A percentile compares a stretch with the other conserved stretches of the same genome.
phyloP scores from a whole-genome alignment of 2,329 filamentous ascomycete species.

The Phoma herbarum region DNA sequence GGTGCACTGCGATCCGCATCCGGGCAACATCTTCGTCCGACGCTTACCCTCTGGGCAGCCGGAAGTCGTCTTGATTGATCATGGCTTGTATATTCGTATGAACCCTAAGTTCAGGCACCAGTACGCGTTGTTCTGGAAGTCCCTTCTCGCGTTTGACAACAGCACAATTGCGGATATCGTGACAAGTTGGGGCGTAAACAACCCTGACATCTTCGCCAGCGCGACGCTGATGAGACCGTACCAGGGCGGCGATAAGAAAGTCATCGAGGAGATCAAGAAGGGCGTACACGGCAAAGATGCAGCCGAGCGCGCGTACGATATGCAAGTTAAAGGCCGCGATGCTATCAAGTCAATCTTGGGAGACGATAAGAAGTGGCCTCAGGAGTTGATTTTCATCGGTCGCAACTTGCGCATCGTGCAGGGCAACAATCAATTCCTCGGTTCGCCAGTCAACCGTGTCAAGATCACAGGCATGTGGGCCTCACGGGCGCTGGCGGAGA shows the following conservation, averaged over 20 bases:
- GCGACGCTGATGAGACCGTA: constrained; percentile 92
- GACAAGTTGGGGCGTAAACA: constrained; percentile 83
- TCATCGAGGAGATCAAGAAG: constrained; percentile 66
- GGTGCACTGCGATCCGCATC: constrained; percentile 96
- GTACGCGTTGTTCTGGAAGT: constrained; percentile 92
- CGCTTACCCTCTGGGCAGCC: constrained; percentile 81
- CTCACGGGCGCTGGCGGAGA: constrained; percentile 80
- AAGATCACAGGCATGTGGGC: constrained; percentile 96
- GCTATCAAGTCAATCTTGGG: constrained; percentile 81
- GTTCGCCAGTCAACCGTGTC: constrained; percentile 86
- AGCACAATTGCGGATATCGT: constrained; percentile 76
- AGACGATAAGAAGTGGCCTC: constrained; percentile 88
- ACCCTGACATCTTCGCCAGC: constrained; percentile 88
- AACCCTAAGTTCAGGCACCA: constrained; percentile 81
- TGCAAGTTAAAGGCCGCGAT: constrained; percentile 76
- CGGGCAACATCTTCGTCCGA: constrained; percentile 95
- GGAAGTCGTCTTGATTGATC: constrained; percentile 95
- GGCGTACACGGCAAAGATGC: constrained; percentile 63
- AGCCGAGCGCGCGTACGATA: constrained; percentile 73
- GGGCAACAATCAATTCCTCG: constrained; percentile 90
- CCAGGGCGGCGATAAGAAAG: constrained; percentile 78
- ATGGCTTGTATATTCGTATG: constrained; percentile 96
- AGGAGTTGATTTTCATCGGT: constrained; percentile 90
- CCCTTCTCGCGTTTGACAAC: constrained; percentile 93
- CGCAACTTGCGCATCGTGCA: constrained; percentile 93